Evolutionary conservation across 352 stramenopile species (phyloP), one percentile per base, ranked within the genome.

Genomic region (Phytophthora megakarya): DNA sequence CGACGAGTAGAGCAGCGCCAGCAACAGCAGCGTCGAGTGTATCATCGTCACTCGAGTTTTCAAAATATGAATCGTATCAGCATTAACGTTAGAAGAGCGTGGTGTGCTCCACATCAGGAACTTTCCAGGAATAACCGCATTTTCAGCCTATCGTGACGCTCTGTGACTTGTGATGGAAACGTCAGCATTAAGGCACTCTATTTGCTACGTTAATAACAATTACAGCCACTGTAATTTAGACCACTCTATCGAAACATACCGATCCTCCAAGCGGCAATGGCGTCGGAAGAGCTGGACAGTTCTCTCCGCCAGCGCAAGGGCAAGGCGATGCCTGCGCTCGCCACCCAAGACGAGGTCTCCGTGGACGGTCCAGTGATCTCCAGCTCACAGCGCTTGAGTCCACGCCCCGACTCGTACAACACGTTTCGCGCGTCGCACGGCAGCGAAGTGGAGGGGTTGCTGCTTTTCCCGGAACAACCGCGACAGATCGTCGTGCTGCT

Each of bases 381-480:
- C n/a, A 23, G 30, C 25, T 61, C 45, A 16, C 43, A 43, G 16
- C 50, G 47, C 54, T 39, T 42, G 5, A 76, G 67, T 21, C 67
- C 72, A 43, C 55, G 64, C 3, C 68, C 52, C 11, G 68, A 73
- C 11, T 56, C 56, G 15, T 80, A 77, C 60, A 90, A 90, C 64
- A 78, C 65, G 54, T 93, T 94, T 59, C 86, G 86, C 25, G 76
- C 75, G 9, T 73, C 76, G 15, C 74, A 80, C 37, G 78, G 77
- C 58, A 80, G 68, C 28, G 73, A 87, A 15, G 62, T 89, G 25
- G 81, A 93, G 32, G 77, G 83, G 13, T 65, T 89, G 59, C 66
- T 95, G 66, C 56, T 92, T 8, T 95, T 92, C 70, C 80, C 78
- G 11, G 86, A 95, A 57, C 70, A 93, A 68, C 86, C 86, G 39